Evolutionary conservation across 2,329 filamentous ascomycete species (phyloP).

Genomic region (Tolypocladium ovalisporum): DNA sequence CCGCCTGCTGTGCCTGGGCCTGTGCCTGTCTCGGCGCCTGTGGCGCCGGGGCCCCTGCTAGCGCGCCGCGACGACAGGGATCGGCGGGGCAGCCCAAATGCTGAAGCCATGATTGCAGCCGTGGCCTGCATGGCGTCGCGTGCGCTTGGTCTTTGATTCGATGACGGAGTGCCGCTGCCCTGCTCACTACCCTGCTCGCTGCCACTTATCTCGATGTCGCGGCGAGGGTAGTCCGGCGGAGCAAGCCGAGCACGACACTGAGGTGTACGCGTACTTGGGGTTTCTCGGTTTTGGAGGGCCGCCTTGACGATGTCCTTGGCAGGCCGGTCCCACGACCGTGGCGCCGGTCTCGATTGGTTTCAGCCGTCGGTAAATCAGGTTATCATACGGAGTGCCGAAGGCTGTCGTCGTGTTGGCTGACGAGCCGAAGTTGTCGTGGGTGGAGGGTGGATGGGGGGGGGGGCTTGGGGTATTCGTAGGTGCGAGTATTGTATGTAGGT

Average conservation of each 20-base stretch:
- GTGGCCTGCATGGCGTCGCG: conserved; percentile 18
- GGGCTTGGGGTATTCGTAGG: no score
- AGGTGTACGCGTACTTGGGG: neutral
- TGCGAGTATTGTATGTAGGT: neutral
- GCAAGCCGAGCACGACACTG: no score
- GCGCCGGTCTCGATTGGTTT: neutral
- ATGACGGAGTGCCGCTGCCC: neutral
- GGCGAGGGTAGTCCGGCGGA: no score
- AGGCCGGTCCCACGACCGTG: neutral
- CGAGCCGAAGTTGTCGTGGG: no score
- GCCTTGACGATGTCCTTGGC: neutral
- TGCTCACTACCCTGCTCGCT: neutral
- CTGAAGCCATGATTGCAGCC: conserved; percentile 18
- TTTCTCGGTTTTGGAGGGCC: neutral
- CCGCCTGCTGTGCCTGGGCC: neutral
- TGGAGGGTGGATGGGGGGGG: neutral
- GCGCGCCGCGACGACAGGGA: conserved; percentile 9
- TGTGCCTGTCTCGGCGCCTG: neutral
- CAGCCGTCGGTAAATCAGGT: neutral
- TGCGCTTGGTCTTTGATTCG: no score
- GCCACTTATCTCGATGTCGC: neutral
- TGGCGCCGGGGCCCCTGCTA: conserved; percentile 5
- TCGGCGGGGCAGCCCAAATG: conserved; percentile 20
- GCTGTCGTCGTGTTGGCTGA: neutral
- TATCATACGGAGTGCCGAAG: neutral